A percentile compares a stretch with the other conserved stretches of the same genome.
Conservation (phyloP, 148 eudicot genomes). For the Arctostaphylos glauca region DNA sequence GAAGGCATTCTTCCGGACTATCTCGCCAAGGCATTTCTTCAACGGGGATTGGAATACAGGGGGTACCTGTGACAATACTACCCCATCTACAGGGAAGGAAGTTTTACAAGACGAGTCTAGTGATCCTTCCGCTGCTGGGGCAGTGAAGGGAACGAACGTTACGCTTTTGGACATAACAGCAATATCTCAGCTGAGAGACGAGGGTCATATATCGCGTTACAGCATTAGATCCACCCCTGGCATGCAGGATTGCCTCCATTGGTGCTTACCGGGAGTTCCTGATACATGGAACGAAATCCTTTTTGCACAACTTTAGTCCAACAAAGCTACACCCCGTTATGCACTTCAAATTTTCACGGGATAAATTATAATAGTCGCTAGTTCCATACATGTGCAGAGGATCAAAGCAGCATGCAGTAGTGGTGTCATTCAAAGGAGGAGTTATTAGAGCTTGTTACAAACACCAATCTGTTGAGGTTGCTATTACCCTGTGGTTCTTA, state of each 20-base stretch:
- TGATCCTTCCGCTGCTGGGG: constrained; percentile 40
- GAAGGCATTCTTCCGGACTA: constrained; percentile 51
- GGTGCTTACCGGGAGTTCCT: constrained; percentile 75
- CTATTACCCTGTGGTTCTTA: not conserved
- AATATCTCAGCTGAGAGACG: constrained; percentile 60
- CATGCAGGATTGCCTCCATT: constrained; percentile 59
- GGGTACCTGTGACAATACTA: constrained; percentile 59
- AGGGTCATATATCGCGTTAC: constrained; percentile 55
- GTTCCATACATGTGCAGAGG: not conserved
- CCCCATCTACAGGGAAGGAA: constrained; percentile 47
- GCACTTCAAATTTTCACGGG: not conserved
- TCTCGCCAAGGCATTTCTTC: constrained; percentile 66
- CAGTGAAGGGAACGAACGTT: constrained; percentile 52
- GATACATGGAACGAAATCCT: constrained; percentile 70
- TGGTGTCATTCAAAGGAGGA: not conserved
- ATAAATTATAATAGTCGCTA: not conserved
- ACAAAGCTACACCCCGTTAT: not conserved
- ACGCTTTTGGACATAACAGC: constrained; percentile 55
- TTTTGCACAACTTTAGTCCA: constrained; percentile 37
- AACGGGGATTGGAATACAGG: constrained; percentile 76
- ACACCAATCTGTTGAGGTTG: not conserved
- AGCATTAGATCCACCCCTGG: constrained; percentile 41
- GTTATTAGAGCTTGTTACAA: not conserved
- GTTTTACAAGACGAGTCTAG: constrained; percentile 34
- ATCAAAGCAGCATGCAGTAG: not conserved